Evolutionary conservation across 441 rosid species (phyloP), one percentile per base, ranked within the genome.

Genomic region (Adansonia madagascariensis): DNA sequence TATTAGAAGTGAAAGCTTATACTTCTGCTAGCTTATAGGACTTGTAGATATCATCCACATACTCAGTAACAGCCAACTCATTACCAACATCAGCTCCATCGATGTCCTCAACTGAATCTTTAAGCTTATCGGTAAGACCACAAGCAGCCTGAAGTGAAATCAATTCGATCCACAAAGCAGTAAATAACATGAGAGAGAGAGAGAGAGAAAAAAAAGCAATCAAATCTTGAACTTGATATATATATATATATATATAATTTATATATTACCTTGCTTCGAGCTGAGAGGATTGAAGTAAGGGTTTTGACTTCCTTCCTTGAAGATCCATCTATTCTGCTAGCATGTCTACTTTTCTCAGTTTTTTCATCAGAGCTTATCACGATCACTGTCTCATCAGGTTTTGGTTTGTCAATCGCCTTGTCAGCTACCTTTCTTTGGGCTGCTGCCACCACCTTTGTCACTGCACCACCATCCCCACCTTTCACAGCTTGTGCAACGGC

Each of bases 61-160:
- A 89, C 74, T 91, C 94, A 55, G 86, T 83, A 6, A 82, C 88
- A 69, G 92, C 91, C 83, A 90, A 10, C 61, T 89, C 89, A 50
- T 89, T 82, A 39, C 79, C 72, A 50, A 39, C 84, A 71, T 89
- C 91, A 41, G 77, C 86, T 17, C 78, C 86, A 78, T 91, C 92
- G 3, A 91, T 89, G 72, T 88, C 83, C 18, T 80, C 63, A 24
- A 84, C 71, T 15, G 59, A 31, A 24, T 79, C 77, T 73, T 83
- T 62, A 52, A 78, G 74, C 78, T 82, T 83, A 74, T 76, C 5
- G 79, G 80, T 8, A 47, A 79, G 39, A 63, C 79, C 89, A 76
- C 86, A 70, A 14, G 85, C 92, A 73, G 82, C 84, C 89, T 86
- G 62, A 56, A 4, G 12, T 9, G 14, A 47, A 55, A 49, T 79